Base-by-base conservation (phyloP, 441 rosid species). In the Adansonia grandidieri region DNA sequence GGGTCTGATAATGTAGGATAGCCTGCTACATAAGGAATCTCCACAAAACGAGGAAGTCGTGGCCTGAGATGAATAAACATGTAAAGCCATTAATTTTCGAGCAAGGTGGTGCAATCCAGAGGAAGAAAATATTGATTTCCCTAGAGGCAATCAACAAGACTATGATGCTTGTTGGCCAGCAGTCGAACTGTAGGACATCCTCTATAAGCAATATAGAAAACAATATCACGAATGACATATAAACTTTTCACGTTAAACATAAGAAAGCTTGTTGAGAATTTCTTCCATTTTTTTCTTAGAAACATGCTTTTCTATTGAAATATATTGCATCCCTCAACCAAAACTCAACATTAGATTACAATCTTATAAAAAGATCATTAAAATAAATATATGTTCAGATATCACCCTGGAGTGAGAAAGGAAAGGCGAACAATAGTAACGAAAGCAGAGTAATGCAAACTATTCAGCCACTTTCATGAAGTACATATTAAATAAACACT, bases 1-100 rank as follows among this genome's bases (percentile, higher is more conserved):
- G 98, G 98, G 74, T 92, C 91, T 37, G 93, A 84, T 40, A 93
- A 48, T 50, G 75, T 72, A 56, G 94, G 96, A 81, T 95, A 93
- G 28, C 98, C 90, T 40, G 81, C 74, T 32, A 89, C 91, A 81
- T 92, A 87, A 15, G 92, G 93, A 80, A 80, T 78, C 79, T 85
- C 88, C 53, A 90, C 84, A 71, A 48, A 86, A 56, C 19, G 84
- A 73, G 91, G 96, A 86, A 95, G 90, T 71, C 89, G 95, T 28
- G 97, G 86, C 82, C 97, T 94, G 89, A 19, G 87, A 19, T 47
- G 81, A 58, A 79, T 65, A 63, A 20, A n/a, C 24, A 48, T 69
- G 53, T 64, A 63, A 63, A 53, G 53, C 47, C 40, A 66, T 65
- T 71, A 8, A 54, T 24, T 53, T 24, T 22, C 22, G 20, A 71